Conservation (phyloP, 257 asterid species). For the Solanum pennellii region DNA sequence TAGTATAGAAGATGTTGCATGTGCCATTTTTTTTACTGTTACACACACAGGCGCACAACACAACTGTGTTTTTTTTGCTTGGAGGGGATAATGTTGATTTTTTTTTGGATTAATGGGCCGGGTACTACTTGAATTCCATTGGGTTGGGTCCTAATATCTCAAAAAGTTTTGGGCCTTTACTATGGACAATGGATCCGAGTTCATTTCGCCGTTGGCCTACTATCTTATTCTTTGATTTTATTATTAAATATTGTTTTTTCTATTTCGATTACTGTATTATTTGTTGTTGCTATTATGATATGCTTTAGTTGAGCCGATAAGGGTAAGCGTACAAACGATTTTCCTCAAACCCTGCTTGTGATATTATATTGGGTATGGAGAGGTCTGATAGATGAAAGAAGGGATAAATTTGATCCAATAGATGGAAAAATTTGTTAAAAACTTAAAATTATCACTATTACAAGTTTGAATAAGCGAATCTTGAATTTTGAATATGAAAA, state of each 20-base stretch:
- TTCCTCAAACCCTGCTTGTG: neutral
- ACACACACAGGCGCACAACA: neutral
- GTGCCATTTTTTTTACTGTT: conserved; percentile 25
- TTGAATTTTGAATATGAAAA: neutral
- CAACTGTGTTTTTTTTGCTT: neutral
- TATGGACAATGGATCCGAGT: neutral
- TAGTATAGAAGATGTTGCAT: conserved; percentile 5
- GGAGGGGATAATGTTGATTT: neutral
- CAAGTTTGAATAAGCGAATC: neutral
- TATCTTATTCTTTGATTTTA: neutral
- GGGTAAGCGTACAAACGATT: fast-evolving
- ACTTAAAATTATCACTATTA: neutral
- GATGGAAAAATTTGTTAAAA: neutral
- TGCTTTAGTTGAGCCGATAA: neutral
- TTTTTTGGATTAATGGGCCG: neutral
- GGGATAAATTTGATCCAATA: neutral
- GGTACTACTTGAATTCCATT: neutral
- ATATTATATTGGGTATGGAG: neutral
- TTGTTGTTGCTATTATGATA: neutral
- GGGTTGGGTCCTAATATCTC: neutral
- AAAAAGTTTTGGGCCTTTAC: neutral
- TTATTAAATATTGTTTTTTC: neutral
- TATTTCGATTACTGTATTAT: neutral
- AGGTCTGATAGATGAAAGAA: neutral
- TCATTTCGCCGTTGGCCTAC: neutral